Evolutionary conservation across 176 grass and related monocot species (phyloP).

Genomic region (Ampelocalamus luodianensis): DNA sequence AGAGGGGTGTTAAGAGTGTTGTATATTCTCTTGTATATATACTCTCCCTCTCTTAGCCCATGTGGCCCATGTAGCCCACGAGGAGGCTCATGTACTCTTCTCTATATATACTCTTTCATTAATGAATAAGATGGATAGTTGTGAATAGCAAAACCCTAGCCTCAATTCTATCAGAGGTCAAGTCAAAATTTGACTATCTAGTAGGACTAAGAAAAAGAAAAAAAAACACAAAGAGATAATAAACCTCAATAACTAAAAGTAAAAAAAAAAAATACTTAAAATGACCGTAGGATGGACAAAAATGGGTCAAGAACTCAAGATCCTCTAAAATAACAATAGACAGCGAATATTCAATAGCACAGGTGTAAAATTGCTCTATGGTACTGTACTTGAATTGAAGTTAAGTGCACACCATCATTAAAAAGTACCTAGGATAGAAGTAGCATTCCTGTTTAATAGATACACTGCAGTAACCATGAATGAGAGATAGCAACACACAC

Average conservation of each 20-base stretch:
- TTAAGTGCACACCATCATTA: neutral
- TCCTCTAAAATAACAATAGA: neutral
- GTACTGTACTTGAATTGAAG: neutral
- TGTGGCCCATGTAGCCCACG: no score
- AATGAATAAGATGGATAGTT: no score
- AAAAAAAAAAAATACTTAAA: neutral
- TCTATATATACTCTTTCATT: no score
- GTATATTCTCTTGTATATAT: no score
- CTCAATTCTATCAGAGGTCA: no score
- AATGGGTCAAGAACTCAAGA: neutral
- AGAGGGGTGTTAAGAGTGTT: no score
- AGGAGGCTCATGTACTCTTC: no score
- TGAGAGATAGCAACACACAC: slow-evolving; percentile 47
- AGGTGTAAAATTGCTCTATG: neutral
- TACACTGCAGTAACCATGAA: neutral
- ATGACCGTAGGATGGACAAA: neutral
- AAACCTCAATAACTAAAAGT: neutral
- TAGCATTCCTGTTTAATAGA: neutral
- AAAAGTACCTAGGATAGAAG: slow-evolving; percentile 27
- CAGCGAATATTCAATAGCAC: neutral
- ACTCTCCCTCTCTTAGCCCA: no score
- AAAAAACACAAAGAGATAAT: neutral
- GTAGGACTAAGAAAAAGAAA: neutral
- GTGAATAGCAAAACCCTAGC: no score
- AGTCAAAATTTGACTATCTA: neutral